These are phyloP conservation scores for Dorcoceras hygrometricum DNA, from an alignment of 257 asterid genomes.

Conservation along the genomic window DNA sequence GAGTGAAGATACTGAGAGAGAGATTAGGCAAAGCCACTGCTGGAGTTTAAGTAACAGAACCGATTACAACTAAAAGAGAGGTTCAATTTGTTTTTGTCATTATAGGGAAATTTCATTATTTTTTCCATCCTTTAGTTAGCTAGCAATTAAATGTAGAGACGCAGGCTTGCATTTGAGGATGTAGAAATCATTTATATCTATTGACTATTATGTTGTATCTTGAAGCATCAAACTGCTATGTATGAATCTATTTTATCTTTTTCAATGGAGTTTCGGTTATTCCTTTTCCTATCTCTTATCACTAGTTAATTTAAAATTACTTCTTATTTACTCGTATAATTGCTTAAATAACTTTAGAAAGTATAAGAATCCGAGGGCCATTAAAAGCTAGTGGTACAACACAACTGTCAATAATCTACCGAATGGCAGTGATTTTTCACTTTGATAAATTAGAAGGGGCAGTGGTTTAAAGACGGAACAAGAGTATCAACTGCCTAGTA, in stretches of 20 bases:
- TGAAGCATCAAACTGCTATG: conserved; percentile 13
- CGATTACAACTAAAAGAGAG: conserved; percentile 27
- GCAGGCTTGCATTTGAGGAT: conserved; percentile 24
- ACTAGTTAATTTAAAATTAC: too few species aligned
- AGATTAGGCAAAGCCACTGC: conserved; percentile 68
- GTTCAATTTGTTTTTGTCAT: conserved; percentile 16
- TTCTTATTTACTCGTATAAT: neutral
- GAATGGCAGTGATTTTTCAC: too few species aligned
- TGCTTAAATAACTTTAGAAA: too few species aligned
- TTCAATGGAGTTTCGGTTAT: neutral
- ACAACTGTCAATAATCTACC: neutral
- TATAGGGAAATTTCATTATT: conserved; percentile 30
- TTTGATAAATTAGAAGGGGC: neutral
- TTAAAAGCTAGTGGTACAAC: neutral
- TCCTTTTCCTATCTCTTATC: too few species aligned
- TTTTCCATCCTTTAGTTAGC: conserved; percentile 30
- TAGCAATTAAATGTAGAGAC: conserved; percentile 26
- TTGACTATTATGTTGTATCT: conserved; percentile 18
- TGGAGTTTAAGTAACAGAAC: conserved; percentile 30
- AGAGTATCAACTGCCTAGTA: neutral
- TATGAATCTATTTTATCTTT: conserved; percentile 4
- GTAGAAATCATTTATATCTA: conserved; percentile 20
- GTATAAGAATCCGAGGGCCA: neutral
- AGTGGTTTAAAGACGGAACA: neutral
- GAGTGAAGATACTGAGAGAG: conserved; percentile 78